Evolutionary conservation across 345 rosid genomes (phyloP), one percentile per base, ranked within the genome.

Genomic region (Nephelium lappaceum): DNA sequence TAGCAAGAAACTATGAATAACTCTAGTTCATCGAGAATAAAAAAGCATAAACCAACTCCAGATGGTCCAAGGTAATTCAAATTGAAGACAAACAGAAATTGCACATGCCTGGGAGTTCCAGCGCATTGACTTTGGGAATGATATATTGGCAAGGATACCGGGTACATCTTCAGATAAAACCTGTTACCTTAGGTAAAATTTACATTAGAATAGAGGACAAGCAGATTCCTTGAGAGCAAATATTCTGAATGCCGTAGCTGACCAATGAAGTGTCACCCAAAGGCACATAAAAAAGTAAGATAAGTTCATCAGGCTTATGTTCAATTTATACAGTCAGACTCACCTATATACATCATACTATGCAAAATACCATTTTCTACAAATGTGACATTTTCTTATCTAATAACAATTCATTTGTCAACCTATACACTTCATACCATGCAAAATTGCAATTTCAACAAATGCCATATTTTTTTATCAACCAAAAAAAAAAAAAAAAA

Each of bases 91-190:
- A 67, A 49, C 65, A 27, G 81, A 76, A 23, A 82, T 4, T 62
- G 73, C 71, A 82, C 55, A 45, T 80, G 86, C 96, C 93, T 87
- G 93, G 82, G 99, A 95, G 85, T 89, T 93, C 99, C 99, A 95
- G 43, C 96, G 96, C 98, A 95, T 95, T 10, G 99, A 89, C 88
- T 93, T 95, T 42, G 92, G 91, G 88, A 95, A 95, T 72, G 97
- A 85, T 86, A 95, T 85, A 82, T 88, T 93, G 75, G 92, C 85
- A 82, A 95, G 84, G 77, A 81, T 76, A 80, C 79, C 82, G 21
- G 99, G 96, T 80, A 95, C 86, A 64, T 91, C 96, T 86, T 91
- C 96, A 76, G 96, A 90, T 66, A 95, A 82, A 84, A 93, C 93
- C 99, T 95, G 85, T 62, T 38, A 75, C 19, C 69, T 61, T 9